phyloP scores from a whole-genome alignment of 257 asterid genomes.

The Fraxinus pennsylvanica region DNA sequence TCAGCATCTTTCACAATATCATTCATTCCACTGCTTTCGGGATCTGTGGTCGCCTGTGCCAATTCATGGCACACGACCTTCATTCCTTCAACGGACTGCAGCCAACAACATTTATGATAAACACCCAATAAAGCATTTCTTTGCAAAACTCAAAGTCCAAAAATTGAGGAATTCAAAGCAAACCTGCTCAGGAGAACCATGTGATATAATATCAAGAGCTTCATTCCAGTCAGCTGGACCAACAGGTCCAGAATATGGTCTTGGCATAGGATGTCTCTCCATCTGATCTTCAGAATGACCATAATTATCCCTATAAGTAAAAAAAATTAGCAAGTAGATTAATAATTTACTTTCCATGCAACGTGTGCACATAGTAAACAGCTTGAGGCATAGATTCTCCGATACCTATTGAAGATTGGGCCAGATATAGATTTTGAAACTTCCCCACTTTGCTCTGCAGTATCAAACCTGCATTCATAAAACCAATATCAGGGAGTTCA shows the following conservation, averaged over 20 bases:
- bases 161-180: constrained; percentile 14
- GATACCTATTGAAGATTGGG: constrained; percentile 68
- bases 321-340: constrained; percentile 8
- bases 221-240: constrained; percentile 96
- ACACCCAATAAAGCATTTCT: constrained; percentile 1
- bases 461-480: constrained; percentile 60
- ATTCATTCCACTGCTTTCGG: constrained; percentile 81
- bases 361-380: constrained; percentile 3
- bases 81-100: constrained; percentile 99
- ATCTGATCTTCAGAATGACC: constrained; percentile 61
- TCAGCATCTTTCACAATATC: constrained; percentile 88
- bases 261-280: constrained; percentile 62
- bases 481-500: constrained; percentile 20
- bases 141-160: neutral
- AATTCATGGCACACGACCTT: constrained; percentile 95
- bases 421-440: constrained; percentile 59
- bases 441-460: constrained; percentile 96
- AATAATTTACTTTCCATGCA: constrained; percentile 1
- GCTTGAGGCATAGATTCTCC: neutral
- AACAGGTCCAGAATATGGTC: constrained; percentile 50
- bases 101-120: constrained; percentile 22
- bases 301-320: constrained; percentile 63
- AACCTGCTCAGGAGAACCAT: constrained; percentile 97
- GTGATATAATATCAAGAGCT: constrained; percentile 77
- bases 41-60: constrained; percentile 83